Conservation (phyloP, 1,284 basidiomycete genomes). For the Ceratobasidium sp. region DNA sequence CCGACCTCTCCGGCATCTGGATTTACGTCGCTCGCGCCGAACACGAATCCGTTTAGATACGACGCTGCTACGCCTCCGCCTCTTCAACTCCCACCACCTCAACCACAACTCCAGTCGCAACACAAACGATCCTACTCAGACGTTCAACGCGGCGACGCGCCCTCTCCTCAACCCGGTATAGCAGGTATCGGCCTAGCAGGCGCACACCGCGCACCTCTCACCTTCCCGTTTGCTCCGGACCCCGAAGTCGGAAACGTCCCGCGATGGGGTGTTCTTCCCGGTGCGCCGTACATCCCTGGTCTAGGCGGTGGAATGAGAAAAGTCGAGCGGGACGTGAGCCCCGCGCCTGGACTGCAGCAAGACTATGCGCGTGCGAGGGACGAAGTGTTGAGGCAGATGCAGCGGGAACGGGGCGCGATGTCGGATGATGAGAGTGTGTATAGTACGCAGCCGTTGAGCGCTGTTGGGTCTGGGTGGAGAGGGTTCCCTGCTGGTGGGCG, state of each 20-base stretch:
- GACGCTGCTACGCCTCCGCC: constrained; percentile 11
- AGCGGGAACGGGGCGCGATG: constrained; percentile 15
- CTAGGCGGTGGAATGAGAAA: neutral
- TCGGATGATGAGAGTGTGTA: constrained; percentile 44
- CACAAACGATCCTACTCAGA: constrained; percentile 34
- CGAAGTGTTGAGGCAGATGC: constrained; percentile 40
- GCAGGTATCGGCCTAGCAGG: constrained; percentile 19
- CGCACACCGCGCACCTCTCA: constrained; percentile 9
- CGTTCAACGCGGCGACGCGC: constrained; percentile 21
- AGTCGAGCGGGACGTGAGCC: constrained; percentile 26
- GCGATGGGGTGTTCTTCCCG: constrained; percentile 16
- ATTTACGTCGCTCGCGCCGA: constrained; percentile 31
- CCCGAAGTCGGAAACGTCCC: neutral
- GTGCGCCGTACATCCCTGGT: constrained; percentile 33
- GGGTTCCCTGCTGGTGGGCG: constrained; percentile 8
- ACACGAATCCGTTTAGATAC: constrained; percentile 36
- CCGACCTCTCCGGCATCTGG: constrained; percentile 40
- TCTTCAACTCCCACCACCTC: neutral
- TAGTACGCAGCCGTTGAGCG: constrained; percentile 24
- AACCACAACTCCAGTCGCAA: neutral
- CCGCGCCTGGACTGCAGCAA: constrained; percentile 29
- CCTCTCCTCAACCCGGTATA: neutral
- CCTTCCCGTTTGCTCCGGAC: constrained; percentile 20
- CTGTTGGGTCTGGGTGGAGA: constrained; percentile 7
- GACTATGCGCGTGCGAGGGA: constrained; percentile 34